phyloP scores from a whole-genome alignment of 306 rosid species.

The Cicer bijugum region DNA sequence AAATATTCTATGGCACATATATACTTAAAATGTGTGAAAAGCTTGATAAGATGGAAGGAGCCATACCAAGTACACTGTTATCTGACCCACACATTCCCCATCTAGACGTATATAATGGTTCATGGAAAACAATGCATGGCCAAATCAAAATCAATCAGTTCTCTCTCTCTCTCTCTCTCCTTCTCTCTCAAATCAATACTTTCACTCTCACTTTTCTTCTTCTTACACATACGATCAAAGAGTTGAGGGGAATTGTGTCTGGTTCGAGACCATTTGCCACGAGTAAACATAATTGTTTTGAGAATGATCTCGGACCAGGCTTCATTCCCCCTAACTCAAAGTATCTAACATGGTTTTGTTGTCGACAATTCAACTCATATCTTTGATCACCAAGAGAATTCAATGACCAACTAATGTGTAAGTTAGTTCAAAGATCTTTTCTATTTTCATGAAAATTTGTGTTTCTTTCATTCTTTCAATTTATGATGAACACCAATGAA shows the following conservation, averaged over 20 bases:
- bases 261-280: conserved; percentile 78
- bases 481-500: not conserved
- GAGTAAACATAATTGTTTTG: not conserved
- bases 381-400: conserved; percentile 25
- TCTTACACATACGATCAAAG: conserved; percentile 35
- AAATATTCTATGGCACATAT: conserved; percentile 11
- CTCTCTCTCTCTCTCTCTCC: conserved; percentile 39
- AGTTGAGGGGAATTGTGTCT: conserved; percentile 94
- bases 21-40: conserved; percentile 47
- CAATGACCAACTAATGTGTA: conserved; percentile 37
- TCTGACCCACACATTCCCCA: conserved; percentile 53
- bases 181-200: conserved; percentile 45
- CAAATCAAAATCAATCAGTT: conserved; percentile 54
- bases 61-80: conserved; percentile 54
- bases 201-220: conserved; percentile 34
- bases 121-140: conserved; percentile 79
- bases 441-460: conserved; percentile 18
- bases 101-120: conserved; percentile 75
- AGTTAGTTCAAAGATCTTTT: conserved; percentile 45
- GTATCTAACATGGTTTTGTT: not conserved
- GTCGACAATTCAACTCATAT: conserved; percentile 27
- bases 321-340: conserved; percentile 90
- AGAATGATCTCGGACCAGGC: conserved; percentile 98
- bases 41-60: conserved; percentile 52
- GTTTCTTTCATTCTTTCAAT: conserved; percentile 25